phyloP scores from a whole-genome alignment of 305 asterid species.

The Lippia alba region DNA sequence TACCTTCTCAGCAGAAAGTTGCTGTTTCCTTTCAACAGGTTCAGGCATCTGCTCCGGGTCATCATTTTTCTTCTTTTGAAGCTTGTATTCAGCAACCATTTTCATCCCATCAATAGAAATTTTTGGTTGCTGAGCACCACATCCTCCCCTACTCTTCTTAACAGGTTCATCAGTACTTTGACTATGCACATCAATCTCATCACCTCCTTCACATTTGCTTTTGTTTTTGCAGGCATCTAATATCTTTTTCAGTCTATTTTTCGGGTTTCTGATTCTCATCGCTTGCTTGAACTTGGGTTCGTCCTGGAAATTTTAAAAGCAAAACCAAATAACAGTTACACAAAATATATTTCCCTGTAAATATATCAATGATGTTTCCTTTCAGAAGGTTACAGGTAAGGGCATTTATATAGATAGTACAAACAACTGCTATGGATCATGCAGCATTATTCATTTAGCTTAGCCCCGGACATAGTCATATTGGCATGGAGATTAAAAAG shows the following conservation, averaged over 20 bases:
- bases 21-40: constrained; percentile 89
- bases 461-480: constrained; percentile 5
- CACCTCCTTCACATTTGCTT: constrained; percentile 91
- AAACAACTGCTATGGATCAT: neutral
- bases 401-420: neutral
- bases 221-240: constrained; percentile 91
- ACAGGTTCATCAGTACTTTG: constrained; percentile 80
- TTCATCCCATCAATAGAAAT: constrained; percentile 95
- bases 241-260: constrained; percentile 75
- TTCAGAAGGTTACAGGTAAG: neutral
- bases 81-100: constrained; percentile 88
- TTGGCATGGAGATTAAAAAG: neutral
- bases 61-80: constrained; percentile 74
- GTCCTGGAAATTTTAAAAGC: constrained; percentile 51
- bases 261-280: constrained; percentile 79
- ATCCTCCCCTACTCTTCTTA: constrained; percentile 84
- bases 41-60: constrained; percentile 91
- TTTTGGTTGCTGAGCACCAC: constrained; percentile 97
- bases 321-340: neutral
- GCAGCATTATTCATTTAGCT: neutral
- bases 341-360: constrained; percentile 6
- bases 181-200: constrained; percentile 76
- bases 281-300: constrained; percentile 89
- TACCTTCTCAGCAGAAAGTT: constrained; percentile 93
- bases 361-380: neutral